Evolutionary conservation across 2,329 filamentous ascomycete genomes (phyloP).

Genomic region (Fusarium decemcellulare): DNA sequence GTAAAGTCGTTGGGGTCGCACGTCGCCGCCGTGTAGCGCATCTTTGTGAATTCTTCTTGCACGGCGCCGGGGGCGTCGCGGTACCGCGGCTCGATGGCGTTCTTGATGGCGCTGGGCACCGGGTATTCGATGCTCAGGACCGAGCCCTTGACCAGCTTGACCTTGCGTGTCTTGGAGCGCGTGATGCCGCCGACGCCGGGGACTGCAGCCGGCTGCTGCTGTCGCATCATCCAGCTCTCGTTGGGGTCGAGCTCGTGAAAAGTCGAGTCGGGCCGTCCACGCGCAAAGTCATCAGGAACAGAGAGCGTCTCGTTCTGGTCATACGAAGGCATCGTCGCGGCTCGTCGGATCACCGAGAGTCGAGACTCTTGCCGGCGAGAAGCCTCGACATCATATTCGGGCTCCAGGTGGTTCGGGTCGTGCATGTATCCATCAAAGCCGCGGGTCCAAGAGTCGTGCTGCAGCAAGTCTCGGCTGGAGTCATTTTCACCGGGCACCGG

Average conservation of each 20-base stretch:
- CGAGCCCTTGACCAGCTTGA: constrained; percentile 45
- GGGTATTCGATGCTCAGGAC: constrained; percentile 46
- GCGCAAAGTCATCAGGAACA: constrained; percentile 27
- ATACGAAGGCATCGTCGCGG: constrained; percentile 34
- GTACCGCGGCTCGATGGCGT: constrained; percentile 41
- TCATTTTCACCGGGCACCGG: constrained; percentile 36
- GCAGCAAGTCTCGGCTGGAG: constrained; percentile 35
- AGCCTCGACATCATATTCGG: constrained; percentile 37
- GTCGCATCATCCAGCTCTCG: constrained; percentile 44
- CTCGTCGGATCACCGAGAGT: constrained; percentile 31
- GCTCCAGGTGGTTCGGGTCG: constrained; percentile 17
- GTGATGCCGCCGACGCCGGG: constrained; percentile 30
- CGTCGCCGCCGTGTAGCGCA: constrained; percentile 46
- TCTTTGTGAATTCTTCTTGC: constrained; percentile 43
- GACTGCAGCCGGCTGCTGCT: constrained; percentile 25
- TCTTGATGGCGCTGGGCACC: constrained; percentile 45
- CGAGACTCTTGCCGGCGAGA: constrained; percentile 34
- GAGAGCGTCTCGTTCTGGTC: constrained; percentile 30
- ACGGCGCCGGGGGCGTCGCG: constrained; percentile 36
- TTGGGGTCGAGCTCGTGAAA: constrained; percentile 39
- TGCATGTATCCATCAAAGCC: constrained; percentile 35
- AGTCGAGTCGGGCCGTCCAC: constrained; percentile 39
- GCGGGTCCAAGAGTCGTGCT: constrained; percentile 26
- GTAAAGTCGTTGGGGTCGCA: constrained; percentile 46
- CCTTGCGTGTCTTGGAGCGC: constrained; percentile 41